phyloP scores from a whole-genome alignment of 495 filamentous ascomycete species.

The Clavariopsis aquatica region DNA sequence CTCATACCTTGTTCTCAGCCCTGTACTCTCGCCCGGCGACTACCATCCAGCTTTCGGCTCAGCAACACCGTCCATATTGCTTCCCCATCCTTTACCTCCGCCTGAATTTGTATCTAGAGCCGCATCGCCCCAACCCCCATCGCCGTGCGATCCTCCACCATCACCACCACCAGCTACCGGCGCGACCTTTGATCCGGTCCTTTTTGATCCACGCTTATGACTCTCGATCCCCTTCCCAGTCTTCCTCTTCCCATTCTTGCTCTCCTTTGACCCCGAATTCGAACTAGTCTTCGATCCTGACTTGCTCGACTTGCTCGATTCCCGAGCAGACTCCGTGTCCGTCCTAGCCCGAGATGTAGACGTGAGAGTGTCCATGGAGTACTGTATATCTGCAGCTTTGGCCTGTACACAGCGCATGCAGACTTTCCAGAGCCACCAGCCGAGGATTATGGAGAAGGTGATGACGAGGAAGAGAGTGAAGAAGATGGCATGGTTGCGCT shows the following conservation, averaged over 20 bases:
- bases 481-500: slow-evolving; percentile 13
- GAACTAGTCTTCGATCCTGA: background rate
- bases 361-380: background rate
- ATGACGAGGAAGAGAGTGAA: slow-evolving; percentile 1
- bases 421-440: background rate
- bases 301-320: background rate
- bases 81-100: too few relatives aligned
- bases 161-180: too few relatives aligned
- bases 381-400: background rate
- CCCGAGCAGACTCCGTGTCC: background rate
- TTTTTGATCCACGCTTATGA: background rate
- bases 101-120: too few relatives aligned
- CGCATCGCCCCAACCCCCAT: too few relatives aligned
- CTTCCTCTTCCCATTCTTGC: background rate
- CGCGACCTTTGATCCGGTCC: background rate
- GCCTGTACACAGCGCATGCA: slow-evolving; percentile 2
- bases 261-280: background rate
- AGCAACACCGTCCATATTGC: too few relatives aligned
- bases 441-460: slow-evolving; percentile 11
- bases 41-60: too few relatives aligned
- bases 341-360: background rate
- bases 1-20: too few relatives aligned
- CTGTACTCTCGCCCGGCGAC: too few relatives aligned
- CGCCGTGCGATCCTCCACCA: too few relatives aligned
- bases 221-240: too few relatives aligned